A percentile compares a stretch with the other conserved stretches of the same genome.
Evolutionary conservation across 345 rosid species (phyloP).

Genomic region (Tarenaya hassleriana): DNA sequence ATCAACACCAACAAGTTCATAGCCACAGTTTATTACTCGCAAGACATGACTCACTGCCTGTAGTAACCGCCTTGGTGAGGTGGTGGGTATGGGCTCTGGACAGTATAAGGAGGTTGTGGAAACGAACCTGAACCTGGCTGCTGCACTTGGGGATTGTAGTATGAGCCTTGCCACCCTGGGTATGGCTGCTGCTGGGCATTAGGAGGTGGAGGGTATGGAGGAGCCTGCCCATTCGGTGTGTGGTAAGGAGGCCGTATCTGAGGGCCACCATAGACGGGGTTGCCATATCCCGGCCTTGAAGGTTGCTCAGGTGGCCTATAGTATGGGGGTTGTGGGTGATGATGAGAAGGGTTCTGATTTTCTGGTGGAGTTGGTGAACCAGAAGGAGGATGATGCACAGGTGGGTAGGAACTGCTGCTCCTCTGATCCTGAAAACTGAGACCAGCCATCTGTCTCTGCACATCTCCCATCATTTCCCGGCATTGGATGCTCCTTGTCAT

Average conservation of each 20-base stretch:
- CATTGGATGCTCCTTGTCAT: slow-evolving; percentile 98
- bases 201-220: slow-evolving; percentile 57
- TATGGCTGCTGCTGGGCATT: slow-evolving; percentile 60
- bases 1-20: no score
- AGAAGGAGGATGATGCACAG: slow-evolving; percentile 57
- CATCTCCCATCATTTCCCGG: slow-evolving; percentile 95
- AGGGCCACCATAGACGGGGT: slow-evolving; percentile 49
- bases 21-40: slow-evolving; percentile 16
- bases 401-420: slow-evolving; percentile 56
- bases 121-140: slow-evolving; percentile 42
- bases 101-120: slow-evolving; percentile 82
- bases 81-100: slow-evolving; percentile 63
- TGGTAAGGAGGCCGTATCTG: slow-evolving; percentile 57
- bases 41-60: slow-evolving; percentile 40
- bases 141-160: slow-evolving; percentile 65
- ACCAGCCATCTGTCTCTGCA: slow-evolving; percentile 84
- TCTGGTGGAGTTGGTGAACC: slow-evolving; percentile 42
- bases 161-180: slow-evolving; percentile 92
- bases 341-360: slow-evolving; percentile 39
- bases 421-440: slow-evolving; percentile 82
- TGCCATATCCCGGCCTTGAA: slow-evolving; percentile 45
- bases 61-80: slow-evolving; percentile 76
- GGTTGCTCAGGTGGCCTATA: slow-evolving; percentile 58
- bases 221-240: slow-evolving; percentile 33
- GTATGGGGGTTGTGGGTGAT: slow-evolving; percentile 46